Percentiles rank a stretch among this genome's conserved stretches.
Conservation (phyloP, 2,329 filamentous ascomycete genomes). For the Fusarium sp. region DNA sequence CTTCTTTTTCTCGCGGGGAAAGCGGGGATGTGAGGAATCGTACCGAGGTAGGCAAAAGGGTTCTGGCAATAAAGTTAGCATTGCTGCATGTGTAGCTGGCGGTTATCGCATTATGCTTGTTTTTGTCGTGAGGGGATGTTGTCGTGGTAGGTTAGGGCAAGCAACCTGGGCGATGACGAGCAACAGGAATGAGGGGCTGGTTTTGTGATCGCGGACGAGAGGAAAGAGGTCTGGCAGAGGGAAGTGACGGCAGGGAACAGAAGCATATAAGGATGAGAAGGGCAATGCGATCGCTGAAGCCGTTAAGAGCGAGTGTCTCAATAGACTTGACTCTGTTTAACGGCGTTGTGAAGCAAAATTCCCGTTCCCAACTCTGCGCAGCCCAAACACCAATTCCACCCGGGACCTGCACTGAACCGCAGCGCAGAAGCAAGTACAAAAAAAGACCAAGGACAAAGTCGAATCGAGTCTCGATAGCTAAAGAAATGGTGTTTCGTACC, state of each 20-base stretch:
- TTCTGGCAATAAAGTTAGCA: slow-evolving; percentile 72
- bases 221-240: background rate
- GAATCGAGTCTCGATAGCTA: background rate
- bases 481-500: slow-evolving; percentile 54
- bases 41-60: slow-evolving; percentile 99
- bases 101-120: slow-evolving; percentile 6
- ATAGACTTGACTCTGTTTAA: slow-evolving; percentile 5
- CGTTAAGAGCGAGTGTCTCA: slow-evolving; percentile 16
- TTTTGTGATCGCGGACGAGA: slow-evolving; percentile 18
- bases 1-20: slow-evolving; percentile 27
- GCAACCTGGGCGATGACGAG: slow-evolving; percentile 36
- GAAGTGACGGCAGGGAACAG: background rate
- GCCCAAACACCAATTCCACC: slow-evolving; percentile 5
- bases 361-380: slow-evolving; percentile 1
- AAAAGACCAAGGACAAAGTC: background rate
- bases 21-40: slow-evolving; percentile 49
- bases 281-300: slow-evolving; percentile 19
- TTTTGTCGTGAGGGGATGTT: slow-evolving; percentile 1
- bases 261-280: background rate
- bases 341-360: slow-evolving; percentile 28
- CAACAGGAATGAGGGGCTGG: slow-evolving; percentile 37
- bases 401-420: slow-evolving; percentile 3
- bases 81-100: slow-evolving; percentile 2
- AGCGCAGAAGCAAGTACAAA: background rate
- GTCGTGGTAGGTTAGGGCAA: slow-evolving; percentile 39